Conservation (phyloP, 2,329 filamentous ascomycete genomes). For the Canariomyces notabilis region DNA sequence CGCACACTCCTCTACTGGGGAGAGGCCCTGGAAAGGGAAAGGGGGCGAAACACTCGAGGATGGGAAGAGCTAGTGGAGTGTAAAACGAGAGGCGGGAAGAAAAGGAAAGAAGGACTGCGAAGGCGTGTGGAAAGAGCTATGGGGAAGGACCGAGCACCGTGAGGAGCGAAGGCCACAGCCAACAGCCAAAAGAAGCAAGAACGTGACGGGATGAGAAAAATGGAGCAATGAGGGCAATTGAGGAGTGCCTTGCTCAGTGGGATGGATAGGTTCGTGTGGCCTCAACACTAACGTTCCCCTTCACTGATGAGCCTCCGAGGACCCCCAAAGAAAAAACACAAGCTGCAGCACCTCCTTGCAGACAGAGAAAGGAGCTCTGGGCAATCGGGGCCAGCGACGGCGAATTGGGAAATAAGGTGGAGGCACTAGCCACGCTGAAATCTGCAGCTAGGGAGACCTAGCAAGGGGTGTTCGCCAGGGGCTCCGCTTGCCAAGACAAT, state of each 20-base stretch:
- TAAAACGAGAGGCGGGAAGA: conserved; percentile 11
- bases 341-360: conserved; percentile 15
- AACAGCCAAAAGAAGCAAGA: neutral
- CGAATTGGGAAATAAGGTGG: conserved; percentile 25
- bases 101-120: conserved; percentile 5
- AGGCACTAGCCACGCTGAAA: conserved; percentile 13
- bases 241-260: conserved; percentile 17
- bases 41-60: conserved; percentile 6
- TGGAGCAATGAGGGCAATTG: conserved; percentile 18
- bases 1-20: conserved; percentile 13
- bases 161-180: conserved; percentile 6
- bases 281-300: no score
- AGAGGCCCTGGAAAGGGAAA: conserved; percentile 17
- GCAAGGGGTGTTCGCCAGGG: conserved; percentile 16
- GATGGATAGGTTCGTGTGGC: conserved; percentile 19
- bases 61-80: conserved; percentile 6
- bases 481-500: conserved; percentile 17
- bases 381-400: conserved; percentile 17
- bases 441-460: conserved; percentile 19
- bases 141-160: conserved; percentile 12
- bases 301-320: no score
- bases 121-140: no score
- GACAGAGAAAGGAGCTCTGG: conserved; percentile 17
- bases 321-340: conserved; percentile 6
- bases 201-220: conserved; percentile 18